Conservation (phyloP, 345 rosid genomes). For the Tarenaya hassleriana region DNA sequence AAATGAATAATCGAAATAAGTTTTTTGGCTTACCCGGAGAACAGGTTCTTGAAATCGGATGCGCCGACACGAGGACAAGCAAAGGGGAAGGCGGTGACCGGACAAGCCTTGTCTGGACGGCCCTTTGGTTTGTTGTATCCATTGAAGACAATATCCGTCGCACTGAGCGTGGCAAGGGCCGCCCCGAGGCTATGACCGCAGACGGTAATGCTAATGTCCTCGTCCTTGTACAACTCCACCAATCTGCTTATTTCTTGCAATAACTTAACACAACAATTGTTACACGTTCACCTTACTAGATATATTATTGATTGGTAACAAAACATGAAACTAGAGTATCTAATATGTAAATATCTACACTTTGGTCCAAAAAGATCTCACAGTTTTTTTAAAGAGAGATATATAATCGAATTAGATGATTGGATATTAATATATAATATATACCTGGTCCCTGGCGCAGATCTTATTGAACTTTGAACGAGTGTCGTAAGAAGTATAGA, state of each 20-base stretch:
- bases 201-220: conserved; percentile 61
- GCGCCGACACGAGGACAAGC: conserved; percentile 70
- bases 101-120: conserved; percentile 26
- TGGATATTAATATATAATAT: background rate
- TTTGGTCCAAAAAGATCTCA: too few relatives aligned
- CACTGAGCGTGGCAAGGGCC: conserved; percentile 50
- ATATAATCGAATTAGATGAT: too few relatives aligned
- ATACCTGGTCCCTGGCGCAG: conserved; percentile 65
- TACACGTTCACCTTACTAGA: too few relatives aligned
- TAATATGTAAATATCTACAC: too few relatives aligned
- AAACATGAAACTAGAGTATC: too few relatives aligned
- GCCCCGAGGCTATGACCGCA: conserved; percentile 71
- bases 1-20: background rate
- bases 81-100: conserved; percentile 49
- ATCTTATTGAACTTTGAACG: conserved; percentile 50
- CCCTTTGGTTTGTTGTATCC: conserved; percentile 40
- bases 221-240: conserved; percentile 46
- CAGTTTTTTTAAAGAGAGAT: too few relatives aligned
- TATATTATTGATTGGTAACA: too few relatives aligned
- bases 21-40: conserved; percentile 31
- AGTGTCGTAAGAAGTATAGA: conserved; percentile 62
- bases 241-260: conserved; percentile 43
- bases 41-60: conserved; percentile 36
- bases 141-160: conserved; percentile 54
- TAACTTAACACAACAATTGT: conserved; percentile 7